Evolutionary conservation across 306 rosid genomes (phyloP).

Genomic region (Cercis canadensis): DNA sequence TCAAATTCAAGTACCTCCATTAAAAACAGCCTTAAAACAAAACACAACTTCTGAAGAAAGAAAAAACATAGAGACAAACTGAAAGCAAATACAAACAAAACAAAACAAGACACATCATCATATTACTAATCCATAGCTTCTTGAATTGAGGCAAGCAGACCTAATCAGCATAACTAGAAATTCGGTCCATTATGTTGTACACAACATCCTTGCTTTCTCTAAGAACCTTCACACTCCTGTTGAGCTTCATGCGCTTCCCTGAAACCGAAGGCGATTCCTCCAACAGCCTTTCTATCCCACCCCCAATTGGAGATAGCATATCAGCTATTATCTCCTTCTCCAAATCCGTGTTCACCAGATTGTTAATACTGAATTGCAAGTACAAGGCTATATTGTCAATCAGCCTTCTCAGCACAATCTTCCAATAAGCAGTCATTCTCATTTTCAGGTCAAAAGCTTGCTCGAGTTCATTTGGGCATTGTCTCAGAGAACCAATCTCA

Average conservation of each 20-base stretch:
- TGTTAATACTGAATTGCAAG: conserved; percentile 40
- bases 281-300: conserved; percentile 56
- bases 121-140: too few relatives aligned
- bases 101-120: too few relatives aligned
- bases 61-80: too few relatives aligned
- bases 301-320: conserved; percentile 27
- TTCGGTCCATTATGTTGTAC: conserved; percentile 39
- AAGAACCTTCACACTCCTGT: conserved; percentile 37
- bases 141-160: too few relatives aligned
- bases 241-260: conserved; percentile 45
- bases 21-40: too few relatives aligned
- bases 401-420: conserved; percentile 47
- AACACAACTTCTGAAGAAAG: too few relatives aligned
- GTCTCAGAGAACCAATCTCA: conserved; percentile 37
- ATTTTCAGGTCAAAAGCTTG: conserved; percentile 61
- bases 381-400: conserved; percentile 54
- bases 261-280: conserved; percentile 54
- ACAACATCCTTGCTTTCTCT: conserved; percentile 45
- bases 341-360: conserved; percentile 45
- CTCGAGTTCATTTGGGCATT: background rate
- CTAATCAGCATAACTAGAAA: conserved; percentile 8
- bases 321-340: conserved; percentile 47
- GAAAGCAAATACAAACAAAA: too few relatives aligned
- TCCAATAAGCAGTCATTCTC: conserved; percentile 64
- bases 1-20: too few relatives aligned